Evolutionary conservation across 306 rosid genomes (phyloP).

Genomic region (Malus asiatica): DNA sequence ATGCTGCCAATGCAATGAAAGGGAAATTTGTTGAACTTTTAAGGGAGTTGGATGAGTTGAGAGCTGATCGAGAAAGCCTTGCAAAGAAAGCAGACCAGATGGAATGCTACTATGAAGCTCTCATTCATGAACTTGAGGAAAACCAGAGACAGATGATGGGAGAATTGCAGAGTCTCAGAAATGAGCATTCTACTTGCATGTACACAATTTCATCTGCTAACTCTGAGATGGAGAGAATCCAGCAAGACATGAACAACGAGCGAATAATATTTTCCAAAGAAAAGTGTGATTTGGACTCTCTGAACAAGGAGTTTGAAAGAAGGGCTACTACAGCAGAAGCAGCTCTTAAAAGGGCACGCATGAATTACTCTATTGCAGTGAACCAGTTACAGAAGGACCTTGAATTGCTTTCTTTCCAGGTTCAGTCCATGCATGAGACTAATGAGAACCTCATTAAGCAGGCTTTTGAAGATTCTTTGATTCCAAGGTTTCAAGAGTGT

Average conservation of each 20-base stretch:
- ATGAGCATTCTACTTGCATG: constrained; percentile 80
- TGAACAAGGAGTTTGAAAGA: constrained; percentile 73
- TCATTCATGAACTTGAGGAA: constrained; percentile 95
- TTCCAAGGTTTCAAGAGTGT: constrained; percentile 33
- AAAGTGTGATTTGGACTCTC: constrained; percentile 51
- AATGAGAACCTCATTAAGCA: constrained; percentile 83
- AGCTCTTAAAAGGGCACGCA: constrained; percentile 87
- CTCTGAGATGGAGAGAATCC: constrained; percentile 73
- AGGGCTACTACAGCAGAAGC: constrained; percentile 83
- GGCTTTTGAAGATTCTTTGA: constrained; percentile 64
- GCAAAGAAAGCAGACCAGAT: constrained; percentile 91
- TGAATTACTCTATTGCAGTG: constrained; percentile 94
- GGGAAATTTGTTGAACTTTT: constrained; percentile 65
- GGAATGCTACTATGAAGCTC: constrained; percentile 99
- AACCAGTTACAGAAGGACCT: constrained; percentile 97
- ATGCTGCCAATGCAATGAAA: constrained; percentile 62
- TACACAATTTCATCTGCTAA: constrained; percentile 83
- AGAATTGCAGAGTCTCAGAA: constrained; percentile 87
- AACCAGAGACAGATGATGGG: constrained; percentile 91
- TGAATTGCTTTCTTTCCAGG: constrained; percentile 77
- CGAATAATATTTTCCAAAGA: constrained; percentile 60
- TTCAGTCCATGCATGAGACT: constrained; percentile 82
- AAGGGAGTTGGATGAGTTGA: constrained; percentile 74
- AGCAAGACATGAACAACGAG: constrained; percentile 72
- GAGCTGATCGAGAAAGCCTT: constrained; percentile 76